phyloP scores from a whole-genome alignment of 257 asterid genomes.

The Solanum habrochaites region DNA sequence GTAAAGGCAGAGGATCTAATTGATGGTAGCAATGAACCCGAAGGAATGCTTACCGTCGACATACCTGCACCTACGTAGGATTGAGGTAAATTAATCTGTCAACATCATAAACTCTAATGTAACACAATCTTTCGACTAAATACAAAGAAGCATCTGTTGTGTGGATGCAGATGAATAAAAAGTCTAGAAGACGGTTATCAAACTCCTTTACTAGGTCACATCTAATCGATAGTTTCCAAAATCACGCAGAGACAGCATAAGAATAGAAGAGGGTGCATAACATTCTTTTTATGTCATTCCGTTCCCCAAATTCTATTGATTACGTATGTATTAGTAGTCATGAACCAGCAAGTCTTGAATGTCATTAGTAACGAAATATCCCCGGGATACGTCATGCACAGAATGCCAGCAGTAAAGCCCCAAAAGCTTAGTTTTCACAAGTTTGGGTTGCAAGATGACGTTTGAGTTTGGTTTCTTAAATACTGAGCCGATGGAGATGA shows the following conservation, averaged over 20 bases:
- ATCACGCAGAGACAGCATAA: not conserved
- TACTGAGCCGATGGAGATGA: not conserved
- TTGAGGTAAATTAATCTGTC: not conserved
- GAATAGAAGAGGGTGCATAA: not conserved
- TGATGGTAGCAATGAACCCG: constrained; percentile 4
- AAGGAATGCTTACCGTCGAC: constrained; percentile 11
- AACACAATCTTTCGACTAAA: not conserved
- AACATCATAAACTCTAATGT: not conserved
- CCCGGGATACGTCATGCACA: not conserved
- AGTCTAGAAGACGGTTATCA: not conserved
- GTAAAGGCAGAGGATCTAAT: not conserved
- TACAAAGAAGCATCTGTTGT: not conserved
- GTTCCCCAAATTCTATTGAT: not conserved
- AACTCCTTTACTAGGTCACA: not conserved
- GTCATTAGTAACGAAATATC: not conserved
- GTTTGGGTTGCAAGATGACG: not conserved
- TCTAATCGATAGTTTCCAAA: not conserved
- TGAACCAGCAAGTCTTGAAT: not conserved
- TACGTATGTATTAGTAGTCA: not conserved
- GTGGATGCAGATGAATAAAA: not conserved
- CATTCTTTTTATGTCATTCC: not conserved
- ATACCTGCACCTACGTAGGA: not conserved
- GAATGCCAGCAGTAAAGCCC: not conserved
- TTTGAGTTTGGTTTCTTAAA: not conserved
- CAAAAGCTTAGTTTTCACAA: not conserved